A percentile compares a stretch with the other conserved stretches of the same genome.
These are phyloP conservation scores for Fraxinus ornus DNA, from an alignment of 305 asterid species.

Conservation along the genomic window DNA sequence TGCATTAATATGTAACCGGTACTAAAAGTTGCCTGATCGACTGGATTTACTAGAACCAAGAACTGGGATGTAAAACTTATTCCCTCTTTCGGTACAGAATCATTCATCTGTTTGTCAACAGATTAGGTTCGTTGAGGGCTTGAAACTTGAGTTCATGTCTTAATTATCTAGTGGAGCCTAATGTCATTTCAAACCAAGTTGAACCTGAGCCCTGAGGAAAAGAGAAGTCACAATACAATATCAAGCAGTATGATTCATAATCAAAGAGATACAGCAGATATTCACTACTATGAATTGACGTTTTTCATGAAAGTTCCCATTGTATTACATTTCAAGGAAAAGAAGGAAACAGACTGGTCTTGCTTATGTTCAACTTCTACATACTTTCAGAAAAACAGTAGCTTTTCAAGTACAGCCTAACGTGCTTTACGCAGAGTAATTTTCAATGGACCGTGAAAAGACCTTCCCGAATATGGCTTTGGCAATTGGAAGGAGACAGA, in stretches of 20 bases:
- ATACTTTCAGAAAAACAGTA: background rate
- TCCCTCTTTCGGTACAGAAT: background rate
- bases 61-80: background rate
- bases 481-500: slow-evolving; percentile 37
- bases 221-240: background rate
- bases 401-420: background rate
- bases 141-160: background rate
- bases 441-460: slow-evolving; percentile 26
- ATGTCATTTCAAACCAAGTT: background rate
- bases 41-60: background rate
- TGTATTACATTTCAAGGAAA: background rate
- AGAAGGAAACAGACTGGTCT: background rate
- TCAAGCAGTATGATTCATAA: background rate
- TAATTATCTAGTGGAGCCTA: background rate
- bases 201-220: background rate
- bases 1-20: background rate
- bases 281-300: background rate
- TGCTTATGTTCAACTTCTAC: background rate
- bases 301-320: background rate
- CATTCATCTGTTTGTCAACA: background rate
- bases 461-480: slow-evolving; percentile 31
- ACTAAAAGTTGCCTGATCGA: background rate
- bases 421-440: background rate
- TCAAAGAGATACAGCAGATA: background rate
- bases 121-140: background rate